Base-by-base conservation (phyloP, 1,284 basidiomycete genomes). In the Veloporphyrellus conicus region DNA sequence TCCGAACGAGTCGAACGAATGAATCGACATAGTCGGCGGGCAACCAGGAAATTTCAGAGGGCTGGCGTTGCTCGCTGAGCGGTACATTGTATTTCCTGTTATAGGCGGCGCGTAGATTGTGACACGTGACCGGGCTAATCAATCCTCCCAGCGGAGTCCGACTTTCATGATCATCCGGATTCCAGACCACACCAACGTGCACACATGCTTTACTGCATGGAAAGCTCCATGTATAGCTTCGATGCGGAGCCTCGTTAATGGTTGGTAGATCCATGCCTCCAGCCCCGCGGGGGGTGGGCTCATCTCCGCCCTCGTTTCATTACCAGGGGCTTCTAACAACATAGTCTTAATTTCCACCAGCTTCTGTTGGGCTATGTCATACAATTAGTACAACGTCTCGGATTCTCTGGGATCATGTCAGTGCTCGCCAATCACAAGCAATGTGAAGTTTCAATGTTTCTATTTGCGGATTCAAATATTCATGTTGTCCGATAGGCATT, bases 1-100 rank as follows among this genome's bases (percentile, higher is more conserved):
- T 39, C 58, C 55, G 20, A 53, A 58, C 31, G 56, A 53, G 11
- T 56, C 55, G 35, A 45, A 41, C 14, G 66, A 48, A 33, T 64
- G 49, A 12, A 22, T 35, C 29, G 64, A 49, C 60, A 65, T 59
- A 29, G 48, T 25, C 33, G 29, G 36, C 27, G 19, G 36, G 27
- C 19, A 25, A 44, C 23, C 31, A 31, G 22, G 16, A 34, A 22
- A 22, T 7, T 5, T 39, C 16, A n/a, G 3, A 14, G 38, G 23
- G 19, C 29, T n/a, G 27, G 6, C 27, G 6, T 11, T 5, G n/a
- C 15, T 8, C n/a, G 31, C 9, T 8, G 31, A n/a, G 31, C 31
- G 12, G 18, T 7, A 42, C 20, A 12, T 19, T n/a, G 2, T 7
- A n/a, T 35, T 53, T 22, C 47, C 43, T 31, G 8, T 50, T 54